phyloP scores from a whole-genome alignment of 2,329 filamentous ascomycete species.

The Leptographium radiaticola region DNA sequence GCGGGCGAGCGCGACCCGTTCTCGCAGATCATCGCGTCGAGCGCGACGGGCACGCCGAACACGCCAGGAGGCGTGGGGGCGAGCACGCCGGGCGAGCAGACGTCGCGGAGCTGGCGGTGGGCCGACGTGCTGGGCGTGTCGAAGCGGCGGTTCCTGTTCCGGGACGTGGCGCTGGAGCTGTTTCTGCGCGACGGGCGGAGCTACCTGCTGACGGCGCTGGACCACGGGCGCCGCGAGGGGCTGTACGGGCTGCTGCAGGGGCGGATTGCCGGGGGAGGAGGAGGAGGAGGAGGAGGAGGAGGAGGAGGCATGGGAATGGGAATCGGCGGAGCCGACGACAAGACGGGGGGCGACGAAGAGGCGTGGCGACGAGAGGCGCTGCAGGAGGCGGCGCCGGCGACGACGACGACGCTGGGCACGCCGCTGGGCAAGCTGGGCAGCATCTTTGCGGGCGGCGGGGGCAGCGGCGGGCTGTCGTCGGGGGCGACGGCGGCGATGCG shows the following conservation, averaged over 20 bases:
- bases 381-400: conserved; percentile 46
- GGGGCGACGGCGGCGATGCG: conserved; percentile 73
- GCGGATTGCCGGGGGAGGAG: conserved; percentile 69
- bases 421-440: conserved; percentile 85
- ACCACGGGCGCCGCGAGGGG: conserved; percentile 60
- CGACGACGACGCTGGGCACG: conserved; percentile 64
- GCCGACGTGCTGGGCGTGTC: conserved; percentile 88
- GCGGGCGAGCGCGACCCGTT: conserved; percentile 89
- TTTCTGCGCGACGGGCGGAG: conserved; percentile 96
- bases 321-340: too few relatives aligned
- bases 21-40: conserved; percentile 75
- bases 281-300: conserved; percentile 52
- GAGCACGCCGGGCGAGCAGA: too few relatives aligned
- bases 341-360: conserved; percentile 69
- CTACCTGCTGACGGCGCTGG: conserved; percentile 79
- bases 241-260: conserved; percentile 62
- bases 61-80: too few relatives aligned
- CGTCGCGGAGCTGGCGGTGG: conserved; percentile 88
- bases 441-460: too few relatives aligned
- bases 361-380: conserved; percentile 84
- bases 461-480: too few relatives aligned
- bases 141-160: conserved; percentile 87
- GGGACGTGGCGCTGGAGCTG: conserved; percentile 90
- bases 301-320: too few relatives aligned
- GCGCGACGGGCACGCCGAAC: conserved; percentile 23